Base-by-base conservation (phyloP, 169 alveolate species). In the Toxoplasma gondii region DNA sequence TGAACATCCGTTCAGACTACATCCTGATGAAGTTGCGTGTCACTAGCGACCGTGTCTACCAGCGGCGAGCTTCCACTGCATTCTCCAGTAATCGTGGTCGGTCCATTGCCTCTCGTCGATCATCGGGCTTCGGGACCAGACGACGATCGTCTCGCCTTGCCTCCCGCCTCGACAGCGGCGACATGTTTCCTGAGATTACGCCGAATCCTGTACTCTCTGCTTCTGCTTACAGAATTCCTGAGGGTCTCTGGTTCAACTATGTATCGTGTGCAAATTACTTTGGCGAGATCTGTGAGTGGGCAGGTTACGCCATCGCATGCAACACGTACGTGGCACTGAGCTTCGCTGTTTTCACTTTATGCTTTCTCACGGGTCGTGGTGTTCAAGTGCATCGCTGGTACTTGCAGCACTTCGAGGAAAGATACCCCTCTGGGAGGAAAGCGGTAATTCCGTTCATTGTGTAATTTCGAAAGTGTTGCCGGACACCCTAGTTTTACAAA, bases 261-360 rank as follows among this genome's bases (percentile, higher is more conserved):
- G 94, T 91, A 41, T 74, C 94, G 80, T 91, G 94, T 49, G 90
- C 88, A 31, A 91, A 91, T 88, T 74, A 91, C 90, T 91, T 45
- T 54, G 91, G 81, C 0, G 94, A 91, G 82, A 91, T 91, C 27
- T 91, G 91, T 58, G 91, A 91, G 58, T 91, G 94, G 84, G 9
- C 54, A 9, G 70, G 94, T 34, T 91, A 53, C 45, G 83, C 94
- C 69, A 49, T 91, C 10, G 84, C 84, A 82, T 81, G 91, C 86
- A 81, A 81, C 84, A 78, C 88, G 1, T 54, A n/a, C 0, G 74
- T 41, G 49, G 83, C 91, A 19, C 45, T 91, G 2, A 78, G 91
- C 64, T 91, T 54, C 36, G 91, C 91, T 0, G 0, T 81, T 19
- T 81, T 81, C 69, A 91, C 91, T 29, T 54, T 58, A 29, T 41